phyloP scores from a whole-genome alignment of 441 rosid genomes.

The Euphorbia neoarborescens region DNA sequence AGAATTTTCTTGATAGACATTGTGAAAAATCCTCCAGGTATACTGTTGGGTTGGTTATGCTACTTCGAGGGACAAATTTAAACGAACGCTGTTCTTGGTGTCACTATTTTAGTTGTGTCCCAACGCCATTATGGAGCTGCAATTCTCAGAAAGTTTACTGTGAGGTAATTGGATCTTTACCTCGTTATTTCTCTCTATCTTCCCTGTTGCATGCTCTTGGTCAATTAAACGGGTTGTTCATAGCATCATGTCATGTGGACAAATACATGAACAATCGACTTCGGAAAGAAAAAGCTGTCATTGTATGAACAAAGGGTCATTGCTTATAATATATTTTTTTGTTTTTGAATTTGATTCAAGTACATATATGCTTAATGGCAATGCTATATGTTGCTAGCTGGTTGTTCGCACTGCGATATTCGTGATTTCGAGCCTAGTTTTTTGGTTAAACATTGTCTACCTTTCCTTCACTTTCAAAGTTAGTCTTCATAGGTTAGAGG shows the following conservation, averaged over 20 bases:
- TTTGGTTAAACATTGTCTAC: not conserved
- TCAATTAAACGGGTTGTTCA: not conserved
- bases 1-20: constrained; percentile 10
- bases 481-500: no score
- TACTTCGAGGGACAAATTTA: constrained; percentile 50
- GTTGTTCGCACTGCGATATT: not conserved
- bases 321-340: not conserved
- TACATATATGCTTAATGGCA: no score
- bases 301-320: no score
- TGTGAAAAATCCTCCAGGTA: constrained; percentile 31
- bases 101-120: constrained; percentile 71
- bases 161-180: constrained; percentile 33
- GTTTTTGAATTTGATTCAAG: not conserved
- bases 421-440: not conserved
- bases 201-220: constrained; percentile 2
- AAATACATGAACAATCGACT: not conserved
- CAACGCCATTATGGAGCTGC: constrained; percentile 72
- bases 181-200: not conserved
- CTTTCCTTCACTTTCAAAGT: no score
- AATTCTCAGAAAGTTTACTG: constrained; percentile 43
- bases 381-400: not conserved
- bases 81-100: constrained; percentile 74
- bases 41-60: constrained; percentile 41
- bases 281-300: not conserved
- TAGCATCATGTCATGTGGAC: not conserved